Evolutionary conservation across 306 rosid species (phyloP).

Genomic region (Crotalaria pallida): DNA sequence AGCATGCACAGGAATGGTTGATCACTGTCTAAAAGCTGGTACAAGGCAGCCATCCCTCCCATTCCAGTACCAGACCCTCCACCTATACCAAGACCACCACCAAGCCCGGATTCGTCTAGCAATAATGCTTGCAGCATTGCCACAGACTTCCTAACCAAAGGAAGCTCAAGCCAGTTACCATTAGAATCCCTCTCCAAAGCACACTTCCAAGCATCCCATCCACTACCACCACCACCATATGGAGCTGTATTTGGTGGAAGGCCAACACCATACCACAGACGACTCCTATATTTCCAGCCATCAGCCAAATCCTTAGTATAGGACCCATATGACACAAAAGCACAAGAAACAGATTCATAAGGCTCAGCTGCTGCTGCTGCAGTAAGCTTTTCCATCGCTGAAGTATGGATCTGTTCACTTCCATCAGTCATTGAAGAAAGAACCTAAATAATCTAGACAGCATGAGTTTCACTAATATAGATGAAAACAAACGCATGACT

Average conservation of each 20-base stretch:
- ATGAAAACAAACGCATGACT: conserved; percentile 8
- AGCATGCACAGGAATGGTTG: conserved; percentile 99
- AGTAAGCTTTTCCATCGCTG: conserved; percentile 76
- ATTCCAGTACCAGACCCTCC: conserved; percentile 99
- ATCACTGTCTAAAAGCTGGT: conserved; percentile 97
- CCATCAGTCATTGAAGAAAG: conserved; percentile 83
- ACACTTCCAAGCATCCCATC: conserved; percentile 82
- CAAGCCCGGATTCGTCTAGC: conserved; percentile 96
- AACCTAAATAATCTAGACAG: conserved; percentile 47
- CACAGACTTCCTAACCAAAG: conserved; percentile 84
- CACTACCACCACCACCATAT: conserved; percentile 94
- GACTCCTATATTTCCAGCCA: conserved; percentile 94
- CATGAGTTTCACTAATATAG: conserved; percentile 25
- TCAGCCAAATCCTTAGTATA: conserved; percentile 72
- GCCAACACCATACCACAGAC: conserved; percentile 93
- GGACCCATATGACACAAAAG: conserved; percentile 96
- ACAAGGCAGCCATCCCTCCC: conserved; percentile 97
- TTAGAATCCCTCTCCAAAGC: conserved; percentile 77
- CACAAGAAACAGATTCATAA: conserved; percentile 79
- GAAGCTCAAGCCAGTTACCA: conserved; percentile 91
- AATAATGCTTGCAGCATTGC: conserved; percentile 98
- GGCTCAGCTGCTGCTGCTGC: conserved; percentile 99
- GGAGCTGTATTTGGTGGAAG: conserved; percentile 51
- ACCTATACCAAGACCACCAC: conserved; percentile 99
- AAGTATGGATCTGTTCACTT: conserved; percentile 70